These are phyloP conservation scores for Leucogyrophana mollusca DNA, from an alignment of 768 basidiomycete species.

Conservation along the genomic window DNA sequence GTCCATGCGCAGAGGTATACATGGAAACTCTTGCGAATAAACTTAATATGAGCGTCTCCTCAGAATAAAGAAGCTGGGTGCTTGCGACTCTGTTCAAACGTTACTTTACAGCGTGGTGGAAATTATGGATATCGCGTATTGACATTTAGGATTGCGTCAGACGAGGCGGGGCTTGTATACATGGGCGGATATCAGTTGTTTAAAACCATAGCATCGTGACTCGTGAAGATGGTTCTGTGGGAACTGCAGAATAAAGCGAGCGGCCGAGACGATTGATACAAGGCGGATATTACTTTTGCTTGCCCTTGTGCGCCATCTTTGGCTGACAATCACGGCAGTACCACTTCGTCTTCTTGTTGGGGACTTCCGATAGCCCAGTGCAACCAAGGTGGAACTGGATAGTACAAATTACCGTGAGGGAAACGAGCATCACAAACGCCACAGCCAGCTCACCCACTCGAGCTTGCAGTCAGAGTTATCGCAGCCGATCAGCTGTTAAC, in stretches of 20 bases:
- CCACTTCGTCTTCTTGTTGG: constrained; percentile 61
- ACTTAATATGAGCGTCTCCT: constrained; percentile 55
- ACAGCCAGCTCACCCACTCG: constrained; percentile 79
- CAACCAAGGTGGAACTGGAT: constrained; percentile 75
- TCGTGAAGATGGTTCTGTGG: no score
- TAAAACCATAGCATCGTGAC: no score
- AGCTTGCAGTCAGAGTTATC: constrained; percentile 66
- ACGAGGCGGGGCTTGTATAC: no score
- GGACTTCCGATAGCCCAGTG: constrained; percentile 56
- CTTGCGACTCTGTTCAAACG: no score
- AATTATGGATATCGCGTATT: no score
- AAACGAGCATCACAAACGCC: neutral
- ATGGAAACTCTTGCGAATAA: constrained; percentile 87
- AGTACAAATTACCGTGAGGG: neutral
- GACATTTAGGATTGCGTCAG: no score
- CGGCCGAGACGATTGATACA: no score
- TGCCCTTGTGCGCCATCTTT: constrained; percentile 35
- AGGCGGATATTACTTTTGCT: constrained; percentile 21
- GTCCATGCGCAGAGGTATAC: constrained; percentile 58
- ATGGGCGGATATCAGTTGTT: no score
- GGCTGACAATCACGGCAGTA: constrained; percentile 64
- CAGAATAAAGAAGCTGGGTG: constrained; percentile 23
- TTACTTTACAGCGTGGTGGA: no score
- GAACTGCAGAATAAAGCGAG: no score
- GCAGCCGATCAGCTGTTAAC: constrained; percentile 75